These are phyloP conservation scores for Tillandsia leiboldiana DNA, from an alignment of 176 grass and related monocot species.

Conservation along the genomic window DNA sequence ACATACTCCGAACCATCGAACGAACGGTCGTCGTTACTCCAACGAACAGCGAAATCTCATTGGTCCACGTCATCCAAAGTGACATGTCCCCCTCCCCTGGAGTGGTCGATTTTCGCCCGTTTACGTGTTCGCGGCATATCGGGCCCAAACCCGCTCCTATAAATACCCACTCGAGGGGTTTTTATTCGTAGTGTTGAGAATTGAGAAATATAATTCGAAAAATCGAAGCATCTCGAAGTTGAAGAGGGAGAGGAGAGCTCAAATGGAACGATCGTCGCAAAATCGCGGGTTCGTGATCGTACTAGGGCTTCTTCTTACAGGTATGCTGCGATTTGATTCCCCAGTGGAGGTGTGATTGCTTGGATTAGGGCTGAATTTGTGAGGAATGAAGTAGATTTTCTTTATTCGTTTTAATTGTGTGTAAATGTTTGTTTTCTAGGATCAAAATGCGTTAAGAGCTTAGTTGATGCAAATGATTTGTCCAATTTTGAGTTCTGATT, in stretches of 20 bases:
- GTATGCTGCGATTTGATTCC: not conserved
- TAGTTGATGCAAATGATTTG: too few relatives aligned
- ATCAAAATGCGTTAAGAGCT: too few relatives aligned
- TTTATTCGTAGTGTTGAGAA: too few relatives aligned
- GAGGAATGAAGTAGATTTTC: not conserved
- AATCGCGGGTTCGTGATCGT: not conserved
- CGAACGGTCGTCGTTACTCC: too few relatives aligned
- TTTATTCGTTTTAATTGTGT: too few relatives aligned
- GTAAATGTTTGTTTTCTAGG: too few relatives aligned
- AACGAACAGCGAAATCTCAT: not conserved
- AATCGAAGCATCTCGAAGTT: too few relatives aligned
- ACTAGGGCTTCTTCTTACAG: not conserved
- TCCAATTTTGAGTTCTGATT: too few relatives aligned
- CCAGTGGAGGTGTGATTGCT: not conserved
- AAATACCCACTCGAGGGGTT: not conserved
- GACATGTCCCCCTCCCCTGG: not conserved
- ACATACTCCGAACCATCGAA: too few relatives aligned
- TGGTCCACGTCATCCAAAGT: not conserved
- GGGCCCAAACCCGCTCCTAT: not conserved
- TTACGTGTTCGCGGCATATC: not conserved
- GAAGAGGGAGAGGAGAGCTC: not conserved
- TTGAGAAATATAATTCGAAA: too few relatives aligned
- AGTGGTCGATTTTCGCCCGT: not conserved
- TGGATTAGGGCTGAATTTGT: not conserved
- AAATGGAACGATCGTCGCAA: not conserved